Percentiles rank a stretch among this genome's conserved stretches.
Conservation (phyloP, 495 filamentous ascomycete species). For the Hypomontagnella monticulosa region DNA sequence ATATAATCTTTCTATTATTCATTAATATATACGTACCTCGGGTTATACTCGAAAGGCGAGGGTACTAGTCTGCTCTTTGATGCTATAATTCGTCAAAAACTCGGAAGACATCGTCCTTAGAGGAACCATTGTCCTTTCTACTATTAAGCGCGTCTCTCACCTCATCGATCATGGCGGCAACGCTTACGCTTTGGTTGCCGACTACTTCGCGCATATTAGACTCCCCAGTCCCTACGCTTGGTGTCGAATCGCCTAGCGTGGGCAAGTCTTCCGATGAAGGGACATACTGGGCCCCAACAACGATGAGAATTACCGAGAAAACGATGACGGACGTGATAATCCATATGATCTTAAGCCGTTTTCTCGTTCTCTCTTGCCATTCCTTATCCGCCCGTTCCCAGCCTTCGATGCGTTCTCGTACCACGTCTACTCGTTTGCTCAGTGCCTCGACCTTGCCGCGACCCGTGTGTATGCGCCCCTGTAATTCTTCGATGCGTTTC, state of each 20-base stretch:
- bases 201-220: constrained; percentile 12
- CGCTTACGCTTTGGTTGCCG: constrained; percentile 29
- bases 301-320: constrained; percentile 56
- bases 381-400: constrained; percentile 78
- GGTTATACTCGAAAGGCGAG: not conserved
- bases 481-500: constrained; percentile 70
- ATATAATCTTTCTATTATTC: constrained; percentile 20
- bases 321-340: constrained; percentile 57
- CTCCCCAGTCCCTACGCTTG: constrained; percentile 5
- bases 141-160: constrained; percentile 39
- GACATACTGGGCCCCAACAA: constrained; percentile 53
- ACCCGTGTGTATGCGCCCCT: constrained; percentile 70
- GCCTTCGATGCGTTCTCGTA: constrained; percentile 69
- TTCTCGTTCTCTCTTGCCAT: constrained; percentile 75
- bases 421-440: constrained; percentile 70
- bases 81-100: constrained; percentile 55
- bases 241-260: constrained; percentile 7
- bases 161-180: constrained; percentile 35
- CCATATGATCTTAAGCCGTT: constrained; percentile 70
- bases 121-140: constrained; percentile 18
- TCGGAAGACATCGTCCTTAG: constrained; percentile 46
- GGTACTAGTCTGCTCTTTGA: not conserved
- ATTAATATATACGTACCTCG: not conserved
- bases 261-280: constrained; percentile 32
- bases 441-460: constrained; percentile 71